phyloP scores from a whole-genome alignment of 352 stramenopile genomes.

The Globisporangium recalcitrans region DNA sequence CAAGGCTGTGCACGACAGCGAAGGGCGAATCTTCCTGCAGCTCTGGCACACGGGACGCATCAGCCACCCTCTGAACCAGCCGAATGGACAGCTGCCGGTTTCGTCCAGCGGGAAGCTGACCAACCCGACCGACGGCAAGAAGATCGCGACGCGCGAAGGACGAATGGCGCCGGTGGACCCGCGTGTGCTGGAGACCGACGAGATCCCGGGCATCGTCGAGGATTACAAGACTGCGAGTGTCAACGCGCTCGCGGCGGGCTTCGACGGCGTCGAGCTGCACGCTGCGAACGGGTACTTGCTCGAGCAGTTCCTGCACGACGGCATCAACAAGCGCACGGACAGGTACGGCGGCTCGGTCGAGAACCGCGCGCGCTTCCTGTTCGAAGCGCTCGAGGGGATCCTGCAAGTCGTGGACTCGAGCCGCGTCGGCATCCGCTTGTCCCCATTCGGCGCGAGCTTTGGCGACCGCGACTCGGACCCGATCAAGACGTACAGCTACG shows the following conservation, averaged over 20 bases:
- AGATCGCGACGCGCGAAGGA: slow-evolving; percentile 35
- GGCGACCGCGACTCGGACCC: slow-evolving; percentile 41
- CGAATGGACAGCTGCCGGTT: slow-evolving; percentile 44
- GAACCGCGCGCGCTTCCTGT: slow-evolving; percentile 79
- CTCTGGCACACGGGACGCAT: slow-evolving; percentile 85
- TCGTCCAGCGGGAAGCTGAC: slow-evolving; percentile 46
- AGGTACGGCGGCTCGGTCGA: slow-evolving; percentile 82
- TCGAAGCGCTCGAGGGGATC: slow-evolving; percentile 65
- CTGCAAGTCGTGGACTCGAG: slow-evolving; percentile 26
- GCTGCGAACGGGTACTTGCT: slow-evolving; percentile 85
- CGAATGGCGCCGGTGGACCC: slow-evolving; percentile 45
- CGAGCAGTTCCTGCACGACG: slow-evolving; percentile 74
- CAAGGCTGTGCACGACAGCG: slow-evolving; percentile 75
- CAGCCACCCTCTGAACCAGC: slow-evolving; percentile 64
- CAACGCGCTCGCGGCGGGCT: slow-evolving; percentile 52
- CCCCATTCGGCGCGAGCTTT: slow-evolving; percentile 45
- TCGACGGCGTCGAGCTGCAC: slow-evolving; percentile 84
- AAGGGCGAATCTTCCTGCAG: slow-evolving; percentile 78
- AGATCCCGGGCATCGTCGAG: slow-evolving; percentile 64
- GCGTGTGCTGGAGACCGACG: slow-evolving; percentile 54
- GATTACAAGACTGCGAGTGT: slow-evolving; percentile 51
- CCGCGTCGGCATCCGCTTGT: slow-evolving; percentile 42
- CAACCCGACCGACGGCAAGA: slow-evolving; percentile 28
- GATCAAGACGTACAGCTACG: slow-evolving; percentile 42
- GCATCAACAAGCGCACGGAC: slow-evolving; percentile 82